Evolutionary conservation across 2,329 filamentous ascomycete genomes (phyloP).

Genomic region (Dothistroma septosporum): DNA sequence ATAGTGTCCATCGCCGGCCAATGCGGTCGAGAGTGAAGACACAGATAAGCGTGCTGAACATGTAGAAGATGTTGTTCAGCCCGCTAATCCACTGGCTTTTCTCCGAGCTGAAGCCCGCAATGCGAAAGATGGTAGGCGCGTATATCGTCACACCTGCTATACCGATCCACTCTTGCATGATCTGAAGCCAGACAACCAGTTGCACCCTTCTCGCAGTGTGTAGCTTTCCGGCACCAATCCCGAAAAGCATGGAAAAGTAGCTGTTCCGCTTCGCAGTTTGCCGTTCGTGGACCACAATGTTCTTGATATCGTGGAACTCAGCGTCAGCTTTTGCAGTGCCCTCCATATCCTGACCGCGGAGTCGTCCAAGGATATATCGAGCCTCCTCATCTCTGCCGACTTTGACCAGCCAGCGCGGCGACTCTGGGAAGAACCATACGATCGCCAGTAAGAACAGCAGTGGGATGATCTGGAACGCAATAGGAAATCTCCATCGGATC

Average conservation of each 20-base stretch:
- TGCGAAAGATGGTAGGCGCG: constrained; percentile 33
- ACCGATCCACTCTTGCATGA: constrained; percentile 38
- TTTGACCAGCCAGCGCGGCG: constrained; percentile 64
- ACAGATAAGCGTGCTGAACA: constrained; percentile 34
- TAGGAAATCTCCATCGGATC: constrained; percentile 49
- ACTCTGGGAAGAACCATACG: constrained; percentile 65
- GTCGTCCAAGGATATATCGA: constrained; percentile 57
- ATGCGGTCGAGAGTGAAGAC: constrained; percentile 37
- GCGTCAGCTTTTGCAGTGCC: constrained; percentile 48
- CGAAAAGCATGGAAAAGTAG: constrained; percentile 35
- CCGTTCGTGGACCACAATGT: constrained; percentile 57
- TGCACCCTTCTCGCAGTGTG: constrained; percentile 37
- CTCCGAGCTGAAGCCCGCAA: constrained; percentile 32
- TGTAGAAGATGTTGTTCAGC: constrained; percentile 39
- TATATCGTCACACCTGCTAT: constrained; percentile 37
- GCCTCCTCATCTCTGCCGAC: constrained; percentile 64
- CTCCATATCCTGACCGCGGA: constrained; percentile 53
- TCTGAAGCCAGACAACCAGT: constrained; percentile 40
- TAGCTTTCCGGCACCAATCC: constrained; percentile 31
- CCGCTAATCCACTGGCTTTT: constrained; percentile 43
- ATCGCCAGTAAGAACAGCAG: constrained; percentile 39
- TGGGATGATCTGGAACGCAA: constrained; percentile 66
- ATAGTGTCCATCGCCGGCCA: constrained; percentile 33
- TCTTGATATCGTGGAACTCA: constrained; percentile 66
- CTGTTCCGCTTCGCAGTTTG: constrained; percentile 31